phyloP scores from a whole-genome alignment of 148 eudicot genomes.

The Limonium bicolor region DNA sequence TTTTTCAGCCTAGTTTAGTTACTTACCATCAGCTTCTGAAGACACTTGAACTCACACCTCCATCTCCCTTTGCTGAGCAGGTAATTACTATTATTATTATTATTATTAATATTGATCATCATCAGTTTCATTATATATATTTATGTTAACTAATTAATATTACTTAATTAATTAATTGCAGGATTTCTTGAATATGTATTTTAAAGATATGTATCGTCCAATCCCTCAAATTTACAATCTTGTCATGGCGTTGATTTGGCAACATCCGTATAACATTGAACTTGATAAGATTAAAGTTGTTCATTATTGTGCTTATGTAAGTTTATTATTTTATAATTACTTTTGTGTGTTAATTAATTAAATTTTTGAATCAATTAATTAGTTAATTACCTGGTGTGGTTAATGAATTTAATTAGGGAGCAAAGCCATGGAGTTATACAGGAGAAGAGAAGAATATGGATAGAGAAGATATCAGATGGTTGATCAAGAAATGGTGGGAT shows the following conservation, averaged over 20 bases:
- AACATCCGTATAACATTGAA: constrained; percentile 29
- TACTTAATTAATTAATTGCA: neutral
- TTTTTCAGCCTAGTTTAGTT: constrained; percentile 18
- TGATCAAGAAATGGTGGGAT: constrained; percentile 61
- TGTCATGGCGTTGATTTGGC: constrained; percentile 27
- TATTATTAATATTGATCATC: neutral
- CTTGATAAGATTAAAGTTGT: constrained; percentile 19
- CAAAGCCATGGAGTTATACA: constrained; percentile 78
- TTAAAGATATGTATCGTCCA: constrained; percentile 21
- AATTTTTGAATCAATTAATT: neutral
- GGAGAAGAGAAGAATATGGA: constrained; percentile 63
- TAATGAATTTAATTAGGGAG: constrained; percentile 17
- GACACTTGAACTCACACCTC: constrained; percentile 13
- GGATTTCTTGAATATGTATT: constrained; percentile 34
- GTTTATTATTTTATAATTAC: neutral
- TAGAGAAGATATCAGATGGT: constrained; percentile 42
- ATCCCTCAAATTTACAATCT: constrained; percentile 22
- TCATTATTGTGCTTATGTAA: constrained; percentile 23
- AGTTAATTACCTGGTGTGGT: neutral
- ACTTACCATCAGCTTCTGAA: constrained; percentile 17
- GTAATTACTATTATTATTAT: neutral
- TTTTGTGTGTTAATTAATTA: neutral
- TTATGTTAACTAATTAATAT: too few relatives aligned
- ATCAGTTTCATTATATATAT: neutral
- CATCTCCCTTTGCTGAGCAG: constrained; percentile 32